Evolutionary conservation across 768 basidiomycete species (phyloP).

Genomic region (Suillus occidentalis): DNA sequence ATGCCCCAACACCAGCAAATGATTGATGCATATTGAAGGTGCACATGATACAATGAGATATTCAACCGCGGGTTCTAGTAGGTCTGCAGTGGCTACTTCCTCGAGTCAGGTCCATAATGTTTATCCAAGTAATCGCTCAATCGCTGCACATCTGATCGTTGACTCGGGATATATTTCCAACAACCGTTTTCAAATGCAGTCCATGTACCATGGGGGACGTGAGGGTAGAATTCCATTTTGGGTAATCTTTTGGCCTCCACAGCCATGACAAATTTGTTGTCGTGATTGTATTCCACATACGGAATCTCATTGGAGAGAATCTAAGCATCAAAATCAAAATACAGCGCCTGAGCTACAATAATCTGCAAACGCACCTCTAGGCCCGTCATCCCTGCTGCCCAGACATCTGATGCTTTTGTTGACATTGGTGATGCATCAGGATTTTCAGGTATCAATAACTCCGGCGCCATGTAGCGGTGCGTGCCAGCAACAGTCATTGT

Average conservation of each 20-base stretch:
- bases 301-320: conserved; percentile 26
- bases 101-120: neutral
- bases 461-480: conserved; percentile 50
- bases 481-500: conserved; percentile 33
- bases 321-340: conserved; percentile 10
- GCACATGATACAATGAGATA: neutral
- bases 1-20: neutral
- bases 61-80: conserved; percentile 1
- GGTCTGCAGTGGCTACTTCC: neutral
- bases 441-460: conserved; percentile 38
- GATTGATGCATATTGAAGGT: neutral
- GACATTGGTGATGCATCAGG: conserved; percentile 15
- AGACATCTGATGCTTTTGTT: conserved; percentile 33
- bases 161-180: neutral
- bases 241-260: neutral
- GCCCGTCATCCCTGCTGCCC: conserved; percentile 39
- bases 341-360: neutral
- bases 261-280: conserved; percentile 12
- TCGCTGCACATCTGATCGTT: neutral
- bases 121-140: neutral
- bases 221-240: neutral
- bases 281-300: conserved; percentile 15
- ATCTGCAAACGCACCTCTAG: conserved; percentile 30
- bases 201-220: neutral
- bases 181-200: neutral